phyloP scores from a whole-genome alignment of 169 alveolate species.

The Theileria equi region DNA sequence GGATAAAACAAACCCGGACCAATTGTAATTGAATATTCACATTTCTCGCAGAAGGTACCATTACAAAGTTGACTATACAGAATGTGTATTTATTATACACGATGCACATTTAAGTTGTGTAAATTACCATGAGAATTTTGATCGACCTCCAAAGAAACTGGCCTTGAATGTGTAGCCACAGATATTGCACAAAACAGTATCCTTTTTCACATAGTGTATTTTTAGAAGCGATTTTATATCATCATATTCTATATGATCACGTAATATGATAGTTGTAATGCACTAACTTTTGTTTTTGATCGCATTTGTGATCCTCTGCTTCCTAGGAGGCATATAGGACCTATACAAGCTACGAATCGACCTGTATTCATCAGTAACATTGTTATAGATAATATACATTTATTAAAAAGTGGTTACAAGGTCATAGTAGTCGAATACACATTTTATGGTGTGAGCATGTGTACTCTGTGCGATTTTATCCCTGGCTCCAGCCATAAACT shows the following conservation, averaged over 20 bases:
- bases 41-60: slow-evolving; percentile 45
- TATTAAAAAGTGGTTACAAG: background rate
- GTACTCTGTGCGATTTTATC: too few species aligned
- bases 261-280: background rate
- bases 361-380: slow-evolving; percentile 48
- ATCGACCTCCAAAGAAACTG: background rate
- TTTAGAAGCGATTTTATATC: slow-evolving; percentile 37
- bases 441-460: too few species aligned
- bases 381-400: slow-evolving; percentile 45
- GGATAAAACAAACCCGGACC: background rate
- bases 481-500: too few species aligned
- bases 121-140: slow-evolving; percentile 50
- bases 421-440: background rate
- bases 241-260: slow-evolving; percentile 25
- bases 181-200: slow-evolving; percentile 23
- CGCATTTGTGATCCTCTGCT: slow-evolving; percentile 44
- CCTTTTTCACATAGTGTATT: slow-evolving; percentile 22
- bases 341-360: slow-evolving; percentile 28
- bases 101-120: too few species aligned
- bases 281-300: slow-evolving; percentile 31
- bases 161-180: slow-evolving; percentile 35
- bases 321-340: slow-evolving; percentile 54
- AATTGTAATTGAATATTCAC: slow-evolving; percentile 14
- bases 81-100: too few species aligned
- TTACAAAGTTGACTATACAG: slow-evolving; percentile 49